Percentiles rank a stretch among this genome's conserved stretches.
Conservation (phyloP, 495 filamentous ascomycete species). For the Parathielavia hyrcaniae region DNA sequence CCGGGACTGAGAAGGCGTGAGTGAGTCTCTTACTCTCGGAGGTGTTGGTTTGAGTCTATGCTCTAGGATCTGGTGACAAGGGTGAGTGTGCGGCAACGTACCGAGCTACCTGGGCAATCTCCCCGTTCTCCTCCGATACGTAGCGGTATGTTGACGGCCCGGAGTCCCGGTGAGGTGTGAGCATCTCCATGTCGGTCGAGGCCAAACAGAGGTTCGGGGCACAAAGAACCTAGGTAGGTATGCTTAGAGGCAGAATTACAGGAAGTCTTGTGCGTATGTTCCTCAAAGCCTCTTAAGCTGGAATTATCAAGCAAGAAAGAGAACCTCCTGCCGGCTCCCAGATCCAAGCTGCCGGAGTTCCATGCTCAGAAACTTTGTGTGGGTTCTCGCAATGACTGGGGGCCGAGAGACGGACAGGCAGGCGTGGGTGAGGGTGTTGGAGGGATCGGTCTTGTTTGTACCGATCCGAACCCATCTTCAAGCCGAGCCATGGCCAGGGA, state of each 20-base stretch:
- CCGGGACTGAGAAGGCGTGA: slow-evolving; percentile 13
- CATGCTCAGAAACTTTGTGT: background rate
- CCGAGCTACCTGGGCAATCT: slow-evolving; percentile 29
- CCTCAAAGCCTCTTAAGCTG: background rate
- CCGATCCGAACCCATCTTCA: background rate
- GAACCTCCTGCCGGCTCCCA: background rate
- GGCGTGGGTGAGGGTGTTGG: slow-evolving; percentile 4
- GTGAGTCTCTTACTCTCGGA: slow-evolving; percentile 17
- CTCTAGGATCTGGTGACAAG: background rate
- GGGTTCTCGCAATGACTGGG: slow-evolving; percentile 15
- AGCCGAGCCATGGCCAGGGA: slow-evolving; percentile 3
- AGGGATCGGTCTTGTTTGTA: slow-evolving; percentile 13
- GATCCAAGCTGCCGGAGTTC: background rate
- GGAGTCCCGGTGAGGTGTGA: slow-evolving; percentile 31
- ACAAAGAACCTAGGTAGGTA: slow-evolving; percentile 17
- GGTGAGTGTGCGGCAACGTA: slow-evolving; percentile 8
- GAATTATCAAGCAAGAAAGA: background rate
- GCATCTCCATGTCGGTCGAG: slow-evolving; percentile 29
- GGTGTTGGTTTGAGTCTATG: background rate
- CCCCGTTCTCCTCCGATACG: slow-evolving; percentile 33
- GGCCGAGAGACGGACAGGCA: slow-evolving; percentile 2
- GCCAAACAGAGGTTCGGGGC: too few relatives aligned
- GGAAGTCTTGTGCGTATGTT: background rate
- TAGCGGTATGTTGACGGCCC: slow-evolving; percentile 29
- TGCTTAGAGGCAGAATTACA: slow-evolving; percentile 11